A percentile compares a stretch with the other conserved stretches of the same genome.
Evolutionary conservation across 192 early-diverging fungal species (phyloP).

Genomic region (Chytriomyces sp.): DNA sequence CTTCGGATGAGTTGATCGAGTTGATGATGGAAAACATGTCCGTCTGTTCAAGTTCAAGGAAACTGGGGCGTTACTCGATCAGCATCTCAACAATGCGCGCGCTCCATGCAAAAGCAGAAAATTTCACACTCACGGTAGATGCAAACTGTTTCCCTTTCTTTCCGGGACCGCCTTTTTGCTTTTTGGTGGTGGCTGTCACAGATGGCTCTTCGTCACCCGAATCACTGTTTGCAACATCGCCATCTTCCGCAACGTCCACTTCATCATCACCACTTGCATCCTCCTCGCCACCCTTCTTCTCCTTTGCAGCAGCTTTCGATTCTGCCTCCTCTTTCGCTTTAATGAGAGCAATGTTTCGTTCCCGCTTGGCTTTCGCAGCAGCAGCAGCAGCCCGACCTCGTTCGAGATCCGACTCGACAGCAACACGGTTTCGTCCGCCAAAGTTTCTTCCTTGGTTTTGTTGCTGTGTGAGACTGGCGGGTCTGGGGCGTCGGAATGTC

Average conservation of each 20-base stretch:
- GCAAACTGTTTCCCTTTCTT: constrained; percentile 35
- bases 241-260: neutral
- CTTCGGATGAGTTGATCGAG: constrained; percentile 26
- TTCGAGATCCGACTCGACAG: constrained; percentile 19
- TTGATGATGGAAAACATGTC: constrained; percentile 33
- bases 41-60: neutral
- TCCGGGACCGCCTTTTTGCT: constrained; percentile 15
- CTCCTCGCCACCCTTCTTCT: neutral
- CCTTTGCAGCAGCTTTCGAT: neutral
- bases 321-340: constrained; percentile 1
- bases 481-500: neutral
- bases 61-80: neutral
- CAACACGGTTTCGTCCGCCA: constrained; percentile 13
- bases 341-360: neutral
- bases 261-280: neutral
- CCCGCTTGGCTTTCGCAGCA: constrained; percentile 17
- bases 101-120: neutral
- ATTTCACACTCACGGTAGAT: neutral
- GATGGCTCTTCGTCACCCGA: neutral
- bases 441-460: constrained; percentile 3
- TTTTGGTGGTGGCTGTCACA: neutral
- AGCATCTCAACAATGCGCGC: neutral
- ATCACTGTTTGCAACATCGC: neutral
- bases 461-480: neutral
- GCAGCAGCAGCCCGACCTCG: constrained; percentile 9